Base-by-base conservation (phyloP, 2,329 filamentous ascomycete genomes). In the Talaromyces sp. region DNA sequence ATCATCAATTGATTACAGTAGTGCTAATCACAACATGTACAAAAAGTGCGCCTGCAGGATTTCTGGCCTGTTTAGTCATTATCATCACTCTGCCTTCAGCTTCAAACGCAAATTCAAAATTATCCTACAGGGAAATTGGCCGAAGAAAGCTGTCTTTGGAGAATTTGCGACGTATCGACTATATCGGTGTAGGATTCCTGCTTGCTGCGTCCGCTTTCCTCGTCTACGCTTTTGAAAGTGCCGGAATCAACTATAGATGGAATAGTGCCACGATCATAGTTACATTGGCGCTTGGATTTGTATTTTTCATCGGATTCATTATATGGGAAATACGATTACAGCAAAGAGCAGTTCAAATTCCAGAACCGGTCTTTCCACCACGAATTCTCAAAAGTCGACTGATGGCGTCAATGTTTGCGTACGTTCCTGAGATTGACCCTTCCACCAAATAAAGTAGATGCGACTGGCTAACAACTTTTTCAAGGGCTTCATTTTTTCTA, bases 361-460 rank as follows among this genome's bases (percentile, higher is more conserved):
- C 78, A n/a, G 64, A 66, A 63, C 77, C 78, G 11, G 69, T 80
- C 25, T 79, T 80, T 59, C 77, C 78, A 19, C 68, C 72, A 57
- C 68, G 74, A 15, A 66, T 78, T 13, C 65, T 75, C 43, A 73
- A 71, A n/a, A 72, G 73, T 54, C 70, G 75, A 19, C 67, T 73
- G 2, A 72, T 77, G 35, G 69, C 71, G n/a, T 71, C 68, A 3
- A 69, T 79, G 47, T 68, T 79, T n/a, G 47, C 75, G 75, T 79
- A 65, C 69, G 75, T 73, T 19, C 4, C n/a, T 11, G 3, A 35
- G 5, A 37, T 9, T 15, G 5, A 9, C 27, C 19, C 6, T 37
- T 37, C 4, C 35, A 10, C 19, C 3, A 7, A 37, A 22, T 11
- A 11, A 9, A 31, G 19, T 33, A 8, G 19, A n/a, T 19, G 5